These are phyloP conservation scores for Chytridiales sp. DNA, from an alignment of 371 early-diverging fungal genomes.

Conservation along the genomic window DNA sequence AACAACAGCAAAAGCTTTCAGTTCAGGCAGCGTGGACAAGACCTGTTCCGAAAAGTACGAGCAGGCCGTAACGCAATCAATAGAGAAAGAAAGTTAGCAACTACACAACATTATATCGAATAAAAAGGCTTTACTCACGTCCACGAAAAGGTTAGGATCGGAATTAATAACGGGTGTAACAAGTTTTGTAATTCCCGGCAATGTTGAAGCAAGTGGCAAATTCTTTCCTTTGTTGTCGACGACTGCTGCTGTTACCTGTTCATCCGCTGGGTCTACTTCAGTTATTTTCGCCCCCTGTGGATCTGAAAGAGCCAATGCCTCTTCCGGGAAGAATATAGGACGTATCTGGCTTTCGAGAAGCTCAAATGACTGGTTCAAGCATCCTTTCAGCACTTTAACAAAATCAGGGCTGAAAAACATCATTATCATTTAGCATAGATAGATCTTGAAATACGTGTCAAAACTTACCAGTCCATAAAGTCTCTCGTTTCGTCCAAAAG, in stretches of 20 bases:
- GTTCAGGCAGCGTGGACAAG: constrained; percentile 30
- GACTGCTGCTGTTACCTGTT: neutral
- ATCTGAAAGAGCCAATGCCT: neutral
- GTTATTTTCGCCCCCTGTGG: neutral
- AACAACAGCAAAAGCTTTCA: constrained; percentile 41
- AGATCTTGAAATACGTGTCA: no score
- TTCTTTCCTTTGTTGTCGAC: constrained; percentile 18
- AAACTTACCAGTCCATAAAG: constrained; percentile 70
- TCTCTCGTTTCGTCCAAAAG: constrained; percentile 81
- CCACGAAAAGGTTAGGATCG: constrained; percentile 77
- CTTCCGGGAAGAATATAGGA: constrained; percentile 28
- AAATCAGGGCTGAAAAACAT: constrained; percentile 59
- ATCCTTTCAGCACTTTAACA: constrained; percentile 45
- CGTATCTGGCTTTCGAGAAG: constrained; percentile 42
- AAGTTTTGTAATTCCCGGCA: constrained; percentile 75
- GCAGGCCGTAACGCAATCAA: neutral
- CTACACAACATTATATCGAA: neutral
- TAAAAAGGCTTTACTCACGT: constrained; percentile 40
- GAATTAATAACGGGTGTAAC: constrained; percentile 79
- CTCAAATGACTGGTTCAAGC: constrained; percentile 63
- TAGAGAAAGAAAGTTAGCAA: neutral
- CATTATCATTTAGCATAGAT: neutral
- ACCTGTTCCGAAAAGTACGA: no score
- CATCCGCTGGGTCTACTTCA: constrained; percentile 13
- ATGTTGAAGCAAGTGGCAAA: constrained; percentile 69